Base-by-base conservation (phyloP, 169 alveolate species). In the Plasmodium yoelii region DNA sequence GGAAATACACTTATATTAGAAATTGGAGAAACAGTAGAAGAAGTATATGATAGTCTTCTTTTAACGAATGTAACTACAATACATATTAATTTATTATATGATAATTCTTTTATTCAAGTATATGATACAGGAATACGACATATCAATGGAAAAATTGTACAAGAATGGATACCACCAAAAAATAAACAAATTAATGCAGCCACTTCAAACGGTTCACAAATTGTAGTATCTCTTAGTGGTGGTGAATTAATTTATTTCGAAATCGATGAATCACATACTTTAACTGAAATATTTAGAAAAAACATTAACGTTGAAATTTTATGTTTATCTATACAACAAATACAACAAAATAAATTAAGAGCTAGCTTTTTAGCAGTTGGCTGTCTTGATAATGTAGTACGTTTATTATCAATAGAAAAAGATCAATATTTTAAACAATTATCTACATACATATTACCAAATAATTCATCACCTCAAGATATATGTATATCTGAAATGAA, bases 331-430 rank as follows among this genome's bases (percentile, higher is more conserved):
- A 91, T 95, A 75, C 98, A 89, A 88, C 98, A 97, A 39, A 96
- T 97, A 10, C 97, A 97, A 19, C 95, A 92, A 51, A 99, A 97
- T 3, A 96, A 98, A 82, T 57, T 93, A 15, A 95, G 98, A 87
- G 97, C 98, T 47, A 96, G 95, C 90, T 99, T 98, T 93, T 92
- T 97, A 86, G 99, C 98, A 10, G 98, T 98, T 8, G 99, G 99
- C 5, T 96, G 97, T 46, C 92, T 95, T 55, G 99, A 99, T 91
- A 95, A 96, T 82, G 95, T 98, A 3, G 99, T 99, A 8, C 92
- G 99, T 49, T 71, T 98, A 39, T 93, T 98, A 28, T 93, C 98
- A 70, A 93, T 98, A 69, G 99, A 97, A 49, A 95, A 96, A 28
- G 99, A 99, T 87, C 87, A 95, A 47, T 94, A 96, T 61, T 95